These are phyloP conservation scores for Blastobotrys robertii DNA, from an alignment of 805 yeast genomes.

Conservation along the genomic window DNA sequence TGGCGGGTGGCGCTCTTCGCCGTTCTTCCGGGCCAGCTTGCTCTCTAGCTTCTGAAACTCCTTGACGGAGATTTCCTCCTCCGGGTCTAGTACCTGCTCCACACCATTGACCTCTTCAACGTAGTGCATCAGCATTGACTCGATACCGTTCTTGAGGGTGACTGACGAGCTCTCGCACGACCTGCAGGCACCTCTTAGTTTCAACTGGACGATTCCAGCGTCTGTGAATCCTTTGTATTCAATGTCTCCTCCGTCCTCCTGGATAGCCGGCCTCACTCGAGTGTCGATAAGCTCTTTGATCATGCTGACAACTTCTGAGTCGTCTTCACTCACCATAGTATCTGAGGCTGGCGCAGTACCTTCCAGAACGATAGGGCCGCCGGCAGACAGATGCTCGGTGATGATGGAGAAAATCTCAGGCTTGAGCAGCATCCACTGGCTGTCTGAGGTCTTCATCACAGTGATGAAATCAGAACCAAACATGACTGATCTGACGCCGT, in stretches of 20 bases:
- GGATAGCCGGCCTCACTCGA: conserved; percentile 93
- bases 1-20: conserved; percentile 8
- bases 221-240: conserved; percentile 80
- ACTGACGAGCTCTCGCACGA: conserved; percentile 86
- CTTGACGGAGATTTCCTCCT: conserved; percentile 58
- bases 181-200: conserved; percentile 92
- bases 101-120: conserved; percentile 92
- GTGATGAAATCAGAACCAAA: conserved; percentile 81
- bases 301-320: conserved; percentile 74
- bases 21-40: conserved; percentile 32
- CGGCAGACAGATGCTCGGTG: conserved; percentile 37
- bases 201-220: conserved; percentile 81
- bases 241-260: conserved; percentile 98
- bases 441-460: conserved; percentile 51
- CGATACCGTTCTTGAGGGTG: conserved; percentile 91
- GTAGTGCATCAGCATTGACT: conserved; percentile 93
- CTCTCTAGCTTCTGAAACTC: conserved; percentile 82
- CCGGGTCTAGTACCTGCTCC: conserved; percentile 78
- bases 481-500: conserved; percentile 68
- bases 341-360: conserved; percentile 29
- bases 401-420: conserved; percentile 46
- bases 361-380: conserved; percentile 41
- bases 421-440: conserved; percentile 63
- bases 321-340: conserved; percentile 50
- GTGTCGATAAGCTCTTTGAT: conserved; percentile 89